These are phyloP conservation scores for Neonectria ditissima DNA, from an alignment of 2,329 filamentous ascomycete genomes.

Conservation along the genomic window DNA sequence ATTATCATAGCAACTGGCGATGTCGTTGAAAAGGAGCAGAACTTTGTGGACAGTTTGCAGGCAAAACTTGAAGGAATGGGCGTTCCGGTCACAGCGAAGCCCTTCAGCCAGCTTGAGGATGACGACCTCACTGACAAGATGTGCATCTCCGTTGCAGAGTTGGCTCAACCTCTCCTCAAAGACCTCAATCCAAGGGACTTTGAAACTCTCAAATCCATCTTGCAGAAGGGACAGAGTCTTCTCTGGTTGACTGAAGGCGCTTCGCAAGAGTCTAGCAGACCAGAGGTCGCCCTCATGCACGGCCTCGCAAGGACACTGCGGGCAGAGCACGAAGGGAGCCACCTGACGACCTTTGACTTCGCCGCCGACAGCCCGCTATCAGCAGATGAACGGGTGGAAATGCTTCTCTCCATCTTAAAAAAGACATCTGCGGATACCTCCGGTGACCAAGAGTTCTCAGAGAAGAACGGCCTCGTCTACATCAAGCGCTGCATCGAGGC, in stretches of 20 bases:
- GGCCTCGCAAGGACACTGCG: constrained; percentile 13
- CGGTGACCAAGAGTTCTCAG: constrained; percentile 14
- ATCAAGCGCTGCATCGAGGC: constrained; percentile 12
- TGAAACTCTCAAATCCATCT: constrained; percentile 17
- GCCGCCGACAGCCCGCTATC: constrained; percentile 2
- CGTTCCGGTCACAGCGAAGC: neutral
- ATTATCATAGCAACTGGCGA: neutral
- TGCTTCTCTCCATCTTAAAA: neutral
- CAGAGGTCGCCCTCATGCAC: constrained; percentile 14
- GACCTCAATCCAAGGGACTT: constrained; percentile 9
- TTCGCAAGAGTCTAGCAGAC: neutral
- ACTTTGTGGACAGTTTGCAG: neutral
- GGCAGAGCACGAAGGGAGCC: constrained; percentile 7
- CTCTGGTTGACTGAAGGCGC: constrained; percentile 15
- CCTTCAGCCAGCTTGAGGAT: neutral
- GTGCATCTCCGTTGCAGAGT: constrained; percentile 6
- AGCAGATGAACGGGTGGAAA: neutral
- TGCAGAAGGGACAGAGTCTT: neutral
- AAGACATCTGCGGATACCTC: neutral
- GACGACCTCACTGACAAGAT: neutral
- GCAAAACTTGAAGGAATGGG: neutral
- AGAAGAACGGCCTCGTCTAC: constrained; percentile 9
- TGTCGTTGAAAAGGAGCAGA: neutral
- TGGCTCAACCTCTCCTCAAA: constrained; percentile 3
- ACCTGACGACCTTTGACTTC: constrained; percentile 15